A percentile compares a stretch with the other conserved stretches of the same genome.
phyloP scores from a whole-genome alignment of 2,329 filamentous ascomycete genomes.

The Phialocephala subalpina region DNA sequence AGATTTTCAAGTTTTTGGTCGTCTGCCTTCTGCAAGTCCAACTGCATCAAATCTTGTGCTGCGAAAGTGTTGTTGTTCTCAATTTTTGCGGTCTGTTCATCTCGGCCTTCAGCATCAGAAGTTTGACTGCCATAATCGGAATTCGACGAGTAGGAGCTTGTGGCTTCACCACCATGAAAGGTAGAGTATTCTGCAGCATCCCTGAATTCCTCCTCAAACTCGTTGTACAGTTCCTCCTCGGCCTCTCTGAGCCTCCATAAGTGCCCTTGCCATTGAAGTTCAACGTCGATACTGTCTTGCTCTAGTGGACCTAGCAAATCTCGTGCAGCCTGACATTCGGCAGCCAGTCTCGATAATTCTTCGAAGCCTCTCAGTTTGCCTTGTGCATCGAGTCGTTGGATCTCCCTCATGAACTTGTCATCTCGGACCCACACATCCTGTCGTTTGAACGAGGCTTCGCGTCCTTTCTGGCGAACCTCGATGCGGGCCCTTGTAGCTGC shows the following conservation, averaged over 20 bases:
- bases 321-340: constrained; percentile 34
- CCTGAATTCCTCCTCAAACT: constrained; percentile 31
- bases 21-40: background rate
- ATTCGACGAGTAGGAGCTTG: constrained; percentile 22
- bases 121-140: constrained; percentile 16
- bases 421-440: constrained; percentile 32
- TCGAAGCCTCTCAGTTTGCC: constrained; percentile 26
- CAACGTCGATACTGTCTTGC: constrained; percentile 33
- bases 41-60: background rate
- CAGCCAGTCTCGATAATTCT: constrained; percentile 24
- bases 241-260: constrained; percentile 33
- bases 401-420: constrained; percentile 36
- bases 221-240: constrained; percentile 27
- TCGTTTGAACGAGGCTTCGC: constrained; percentile 34
- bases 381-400: constrained; percentile 33
- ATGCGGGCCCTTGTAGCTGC: constrained; percentile 30
- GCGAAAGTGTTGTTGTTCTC: background rate
- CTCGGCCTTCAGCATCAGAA: background rate
- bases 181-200: constrained; percentile 21
- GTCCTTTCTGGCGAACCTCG: constrained; percentile 33
- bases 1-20: background rate
- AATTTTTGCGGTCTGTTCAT: background rate
- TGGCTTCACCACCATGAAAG: constrained; percentile 13
- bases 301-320: constrained; percentile 37
- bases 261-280: constrained; percentile 31